Base-by-base conservation (phyloP, 2,329 filamentous ascomycete genomes). In the Fusarium euwallaceae region DNA sequence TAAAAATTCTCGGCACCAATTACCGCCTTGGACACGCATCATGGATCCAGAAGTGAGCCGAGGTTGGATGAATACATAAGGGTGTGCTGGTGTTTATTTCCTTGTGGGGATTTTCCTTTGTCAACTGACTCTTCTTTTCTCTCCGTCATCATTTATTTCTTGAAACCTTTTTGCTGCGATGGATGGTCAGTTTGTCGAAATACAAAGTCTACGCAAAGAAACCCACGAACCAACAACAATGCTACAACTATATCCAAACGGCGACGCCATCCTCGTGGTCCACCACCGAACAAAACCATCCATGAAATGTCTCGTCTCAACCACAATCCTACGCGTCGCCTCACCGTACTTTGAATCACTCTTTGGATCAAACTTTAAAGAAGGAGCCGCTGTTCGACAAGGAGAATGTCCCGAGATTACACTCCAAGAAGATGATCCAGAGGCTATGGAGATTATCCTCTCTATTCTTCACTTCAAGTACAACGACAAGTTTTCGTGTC, bases 391-490 rank as follows among this genome's bases (percentile, higher is more conserved):
- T 2, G 61, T 64, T 20, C 48, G 61, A 11, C 61, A 64, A n/a
- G 61, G 61, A 27, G 37, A 58, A 2, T 64, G 61, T 27, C 61
- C 61, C 1, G 61, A 64, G 48, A 64, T 64, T n/a, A 64, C 51
- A 6, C 61, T 64, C 16, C 24, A 64, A 16, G 61, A 64, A 11
- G 61, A 64, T n/a, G 61, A 64, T 7, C 61, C 61, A 0, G 61
- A 64, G 27, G 61, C 61, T 16, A 64, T 64, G 61, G 48, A 64
- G 36, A 64, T 58, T 16, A 58, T 64, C 12, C 61, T 64, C 14
- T 64, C 61, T 11, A 43, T 58, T 20, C 37, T 64, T 24, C 61
- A 64, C 6, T 64, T 58, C 27, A 64, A 64, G n/a, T 58, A 34
- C 1, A 22, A 17, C n/a, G 22, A 34, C 1, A 64, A 20, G 12